Evolutionary conservation across 2,329 filamentous ascomycete species (phyloP).

Genomic region (Periconia macrospinosa): DNA sequence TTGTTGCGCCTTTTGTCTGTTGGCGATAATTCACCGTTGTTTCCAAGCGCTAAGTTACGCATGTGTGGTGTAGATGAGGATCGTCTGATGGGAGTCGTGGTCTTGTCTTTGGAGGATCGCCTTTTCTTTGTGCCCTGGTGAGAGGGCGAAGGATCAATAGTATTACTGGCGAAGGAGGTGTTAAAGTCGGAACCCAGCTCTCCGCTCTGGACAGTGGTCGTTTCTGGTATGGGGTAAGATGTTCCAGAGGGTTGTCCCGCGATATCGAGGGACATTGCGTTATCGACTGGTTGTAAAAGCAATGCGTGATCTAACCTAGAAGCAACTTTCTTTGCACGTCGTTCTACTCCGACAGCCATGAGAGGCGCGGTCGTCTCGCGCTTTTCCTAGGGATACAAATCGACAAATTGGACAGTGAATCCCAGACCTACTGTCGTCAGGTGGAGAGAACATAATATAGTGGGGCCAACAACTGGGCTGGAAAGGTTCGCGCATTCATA

Average conservation of each 20-base stretch:
- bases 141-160: constrained; percentile 19
- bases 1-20: constrained; percentile 80
- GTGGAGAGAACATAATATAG: constrained; percentile 13
- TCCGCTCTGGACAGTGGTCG: constrained; percentile 23
- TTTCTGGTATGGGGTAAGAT: constrained; percentile 26
- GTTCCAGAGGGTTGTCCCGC: constrained; percentile 29
- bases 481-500: constrained; percentile 22
- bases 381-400: constrained; percentile 23
- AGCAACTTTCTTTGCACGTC: constrained; percentile 38
- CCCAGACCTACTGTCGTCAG: not conserved
- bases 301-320: constrained; percentile 36
- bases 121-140: constrained; percentile 38
- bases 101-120: constrained; percentile 44
- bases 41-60: constrained; percentile 42
- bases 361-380: constrained; percentile 33
- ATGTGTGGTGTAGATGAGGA: constrained; percentile 53
- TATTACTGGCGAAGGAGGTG: constrained; percentile 21
- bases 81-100: constrained; percentile 44
- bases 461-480: constrained; percentile 22
- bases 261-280: constrained; percentile 41
- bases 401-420: constrained; percentile 30
- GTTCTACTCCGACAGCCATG: constrained; percentile 44
- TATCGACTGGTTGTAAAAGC: constrained; percentile 32
- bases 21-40: constrained; percentile 48
- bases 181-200: constrained; percentile 23